These are phyloP conservation scores for Paulownia fortunei DNA, from an alignment of 257 asterid genomes.

Conservation along the genomic window DNA sequence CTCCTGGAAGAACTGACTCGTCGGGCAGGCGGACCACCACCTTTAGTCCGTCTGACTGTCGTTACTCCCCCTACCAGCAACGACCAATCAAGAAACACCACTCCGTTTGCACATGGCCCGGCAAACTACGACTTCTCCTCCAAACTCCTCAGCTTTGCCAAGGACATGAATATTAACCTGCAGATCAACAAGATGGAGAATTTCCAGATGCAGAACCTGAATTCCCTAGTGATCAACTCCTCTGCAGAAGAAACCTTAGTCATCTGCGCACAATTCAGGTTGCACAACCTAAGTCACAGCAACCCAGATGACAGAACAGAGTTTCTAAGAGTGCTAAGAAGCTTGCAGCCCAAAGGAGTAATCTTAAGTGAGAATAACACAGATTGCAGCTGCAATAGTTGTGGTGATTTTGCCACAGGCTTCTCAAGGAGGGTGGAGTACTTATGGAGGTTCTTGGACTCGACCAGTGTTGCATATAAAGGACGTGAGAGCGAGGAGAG, in stretches of 20 bases:
- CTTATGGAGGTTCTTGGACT: constrained; percentile 78
- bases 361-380: constrained; percentile 70
- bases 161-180: constrained; percentile 70
- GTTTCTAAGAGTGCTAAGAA: constrained; percentile 52
- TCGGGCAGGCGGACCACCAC: constrained; percentile 80
- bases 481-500: constrained; percentile 84
- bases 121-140: constrained; percentile 63
- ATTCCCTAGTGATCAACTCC: constrained; percentile 55
- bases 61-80: constrained; percentile 45
- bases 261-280: constrained; percentile 73
- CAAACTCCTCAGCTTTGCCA: constrained; percentile 66
- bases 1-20: constrained; percentile 77
- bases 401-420: constrained; percentile 70
- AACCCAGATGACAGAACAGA: constrained; percentile 65
- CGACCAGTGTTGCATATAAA: constrained; percentile 73
- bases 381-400: constrained; percentile 72
- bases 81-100: constrained; percentile 37
- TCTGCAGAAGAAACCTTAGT: constrained; percentile 63
- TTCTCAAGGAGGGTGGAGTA: constrained; percentile 73
- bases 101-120: constrained; percentile 64
- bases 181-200: constrained; percentile 70
- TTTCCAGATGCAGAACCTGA: constrained; percentile 60
- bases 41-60: constrained; percentile 74
- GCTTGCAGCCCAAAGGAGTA: constrained; percentile 67
- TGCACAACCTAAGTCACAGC: constrained; percentile 66